Base-by-base conservation (phyloP, 176 grass and related monocot species). In the Oryza longistaminata region DNA sequence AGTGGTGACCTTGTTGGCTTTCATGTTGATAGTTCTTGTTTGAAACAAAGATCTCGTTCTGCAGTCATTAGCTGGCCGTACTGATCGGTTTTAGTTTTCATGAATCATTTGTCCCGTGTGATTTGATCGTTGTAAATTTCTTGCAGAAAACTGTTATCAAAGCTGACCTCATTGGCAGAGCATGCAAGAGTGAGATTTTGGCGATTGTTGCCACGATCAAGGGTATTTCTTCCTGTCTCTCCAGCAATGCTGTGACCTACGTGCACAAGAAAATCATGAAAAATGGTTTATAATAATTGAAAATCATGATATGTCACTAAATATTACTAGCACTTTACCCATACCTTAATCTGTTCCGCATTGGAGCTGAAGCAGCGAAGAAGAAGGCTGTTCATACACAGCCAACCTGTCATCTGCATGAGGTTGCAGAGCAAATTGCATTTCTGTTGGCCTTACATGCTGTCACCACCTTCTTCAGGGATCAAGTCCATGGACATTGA, bases 81-180 rank as follows among this genome's bases (percentile, higher is more conserved):
- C 19, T 55, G 16, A 21, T 19, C 52, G 6, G 17, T 55, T 55
- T 14, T 55, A 21, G 52, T 55, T 55, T 11, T 40, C 12, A 39
- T 34, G 39, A 73, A 34, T 14, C 17, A 53, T 79, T 8, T 7
- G 76, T 88, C 22, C 37, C 40, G 21, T 77, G n/a, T 40, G 19
- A 6, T 68, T 85, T 14, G 55, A 61, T 61, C 62, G 25, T 25
- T 48, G 72, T 66, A 8, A 0, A 11, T 44, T 45, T 5, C 9
- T 4, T 69, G 73, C 86, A 91, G 92, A 89, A 94, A 48, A 94
- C 67, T 31, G 92, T 91, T 71, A 67, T 94, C 76, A 81, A 73
- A 35, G 83, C 87, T 9, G 78, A 68, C 8, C 42, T 91, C 68
- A 2, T 86, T n/a, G 66, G 86, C 75, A 14, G 5, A 2, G 88